These are phyloP conservation scores for Microdochium nivale DNA, from an alignment of 2,329 filamentous ascomycete species.

Conservation along the genomic window DNA sequence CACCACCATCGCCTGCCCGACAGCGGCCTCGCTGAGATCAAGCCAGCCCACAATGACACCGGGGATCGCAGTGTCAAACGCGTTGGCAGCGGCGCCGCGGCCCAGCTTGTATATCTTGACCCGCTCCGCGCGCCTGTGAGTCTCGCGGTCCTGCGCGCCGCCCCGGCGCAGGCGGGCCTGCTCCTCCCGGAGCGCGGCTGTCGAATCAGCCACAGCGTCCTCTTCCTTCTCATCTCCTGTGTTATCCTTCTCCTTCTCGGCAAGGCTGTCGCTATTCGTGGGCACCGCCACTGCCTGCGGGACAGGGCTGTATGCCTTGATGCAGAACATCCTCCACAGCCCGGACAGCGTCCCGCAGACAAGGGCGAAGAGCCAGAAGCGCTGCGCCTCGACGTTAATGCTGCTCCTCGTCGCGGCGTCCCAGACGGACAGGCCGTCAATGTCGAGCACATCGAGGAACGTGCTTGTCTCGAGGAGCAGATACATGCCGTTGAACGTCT, in stretches of 20 bases:
- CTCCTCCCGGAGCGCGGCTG: constrained; percentile 17
- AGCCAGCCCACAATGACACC: constrained; percentile 54
- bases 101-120: constrained; percentile 25
- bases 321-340: constrained; percentile 29
- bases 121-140: constrained; percentile 14
- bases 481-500: constrained; percentile 57
- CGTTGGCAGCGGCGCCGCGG: constrained; percentile 44
- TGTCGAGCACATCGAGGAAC: constrained; percentile 41
- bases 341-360: constrained; percentile 37
- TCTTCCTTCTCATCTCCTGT: constrained; percentile 6
- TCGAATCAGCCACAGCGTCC: too few relatives aligned
- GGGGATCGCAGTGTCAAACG: constrained; percentile 55
- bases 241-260: constrained; percentile 1
- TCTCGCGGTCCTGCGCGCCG: constrained; percentile 15
- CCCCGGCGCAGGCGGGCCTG: constrained; percentile 26
- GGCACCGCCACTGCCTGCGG: constrained; percentile 11
- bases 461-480: constrained; percentile 58
- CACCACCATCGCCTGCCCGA: constrained; percentile 50
- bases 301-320: constrained; percentile 25
- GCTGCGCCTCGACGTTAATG: constrained; percentile 52
- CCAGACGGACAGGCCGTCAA: constrained; percentile 41
- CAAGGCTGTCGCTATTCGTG: constrained; percentile 6
- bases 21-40: constrained; percentile 35
- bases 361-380: constrained; percentile 62
- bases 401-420: constrained; percentile 34